Evolutionary conservation across 1,284 basidiomycete genomes (phyloP).

Genomic region (Rhodotorula sp.): DNA sequence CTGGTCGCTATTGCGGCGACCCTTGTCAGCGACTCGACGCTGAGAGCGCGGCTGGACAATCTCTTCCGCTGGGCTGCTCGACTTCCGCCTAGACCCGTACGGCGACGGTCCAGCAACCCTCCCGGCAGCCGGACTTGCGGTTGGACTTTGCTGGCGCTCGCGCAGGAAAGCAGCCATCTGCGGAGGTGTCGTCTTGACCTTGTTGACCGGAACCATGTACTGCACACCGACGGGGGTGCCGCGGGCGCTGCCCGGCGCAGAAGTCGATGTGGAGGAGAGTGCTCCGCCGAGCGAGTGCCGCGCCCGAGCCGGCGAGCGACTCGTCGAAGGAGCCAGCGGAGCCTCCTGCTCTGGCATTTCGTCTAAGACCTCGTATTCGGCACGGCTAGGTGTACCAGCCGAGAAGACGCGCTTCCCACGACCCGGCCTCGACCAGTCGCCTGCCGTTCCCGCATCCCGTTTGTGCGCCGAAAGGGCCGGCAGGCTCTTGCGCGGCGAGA

Average conservation of each 20-base stretch:
- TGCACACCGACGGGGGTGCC: conserved; percentile 14
- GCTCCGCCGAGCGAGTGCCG: no score
- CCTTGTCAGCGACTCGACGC: not conserved
- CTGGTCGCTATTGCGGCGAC: not conserved
- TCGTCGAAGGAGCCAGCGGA: not conserved
- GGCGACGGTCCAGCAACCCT: not conserved
- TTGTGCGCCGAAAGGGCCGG: not conserved
- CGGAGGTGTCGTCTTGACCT: conserved; percentile 25
- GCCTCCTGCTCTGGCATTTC: not conserved
- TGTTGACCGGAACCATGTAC: conserved; percentile 27
- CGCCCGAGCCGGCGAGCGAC: no score
- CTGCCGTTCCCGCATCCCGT: not conserved
- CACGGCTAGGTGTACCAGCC: not conserved
- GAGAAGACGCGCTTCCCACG: not conserved
- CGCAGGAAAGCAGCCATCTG: conserved; percentile 12
- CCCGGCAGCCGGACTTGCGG: not conserved
- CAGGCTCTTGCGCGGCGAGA: not conserved
- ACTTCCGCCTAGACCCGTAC: not conserved
- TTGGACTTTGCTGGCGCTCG: not conserved
- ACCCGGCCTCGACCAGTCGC: not conserved
- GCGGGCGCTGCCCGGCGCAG: not conserved
- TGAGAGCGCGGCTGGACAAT: not conserved
- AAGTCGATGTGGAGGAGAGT: not conserved
- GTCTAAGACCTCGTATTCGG: not conserved
- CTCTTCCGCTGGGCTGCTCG: conserved; percentile 10